A percentile compares a stretch with the other conserved stretches of the same genome.
phyloP scores from a whole-genome alignment of 164 flowering plant species.

The Dillenia suffruticosa region DNA sequence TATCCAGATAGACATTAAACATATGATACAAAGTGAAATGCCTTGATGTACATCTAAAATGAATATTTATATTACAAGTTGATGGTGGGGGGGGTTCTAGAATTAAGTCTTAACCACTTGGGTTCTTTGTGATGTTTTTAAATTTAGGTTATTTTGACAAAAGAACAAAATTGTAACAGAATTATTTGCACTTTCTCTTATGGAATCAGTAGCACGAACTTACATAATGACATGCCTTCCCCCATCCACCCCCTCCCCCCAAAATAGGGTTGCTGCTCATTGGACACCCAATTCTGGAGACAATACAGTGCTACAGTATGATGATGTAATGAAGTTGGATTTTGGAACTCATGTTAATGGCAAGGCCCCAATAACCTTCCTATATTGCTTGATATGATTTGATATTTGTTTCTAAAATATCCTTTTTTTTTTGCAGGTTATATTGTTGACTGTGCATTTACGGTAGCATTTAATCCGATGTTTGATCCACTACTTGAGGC shows the following conservation, averaged over 20 bases:
- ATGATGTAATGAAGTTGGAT: conserved; percentile 99
- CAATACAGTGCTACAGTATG: conserved; percentile 93
- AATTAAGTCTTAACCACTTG: too few species aligned
- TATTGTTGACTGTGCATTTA: conserved; percentile 95
- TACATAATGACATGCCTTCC: too few species aligned
- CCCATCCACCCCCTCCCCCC: neutral
- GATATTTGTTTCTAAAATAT: neutral
- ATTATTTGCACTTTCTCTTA: too few species aligned
- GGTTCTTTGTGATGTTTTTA: too few species aligned
- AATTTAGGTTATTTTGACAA: too few species aligned
- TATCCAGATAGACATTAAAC: too few species aligned
- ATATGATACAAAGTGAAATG: too few species aligned
- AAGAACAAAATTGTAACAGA: too few species aligned
- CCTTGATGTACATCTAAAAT: too few species aligned
- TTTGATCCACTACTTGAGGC: conserved; percentile 90
- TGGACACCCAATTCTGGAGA: conserved; percentile 99
- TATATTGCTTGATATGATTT: neutral
- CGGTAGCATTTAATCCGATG: conserved; percentile 96
- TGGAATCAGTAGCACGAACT: too few species aligned
- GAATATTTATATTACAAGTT: too few species aligned
- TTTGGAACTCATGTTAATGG: conserved; percentile 99
- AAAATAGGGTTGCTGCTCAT: conserved; percentile 92
- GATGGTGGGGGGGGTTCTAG: too few species aligned
- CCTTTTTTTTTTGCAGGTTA: conserved; percentile 42
- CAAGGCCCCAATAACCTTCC: conserved; percentile 13